These are phyloP conservation scores for Talaromyces wortmannii DNA, from an alignment of 495 filamentous ascomycete genomes.

Conservation along the genomic window DNA sequence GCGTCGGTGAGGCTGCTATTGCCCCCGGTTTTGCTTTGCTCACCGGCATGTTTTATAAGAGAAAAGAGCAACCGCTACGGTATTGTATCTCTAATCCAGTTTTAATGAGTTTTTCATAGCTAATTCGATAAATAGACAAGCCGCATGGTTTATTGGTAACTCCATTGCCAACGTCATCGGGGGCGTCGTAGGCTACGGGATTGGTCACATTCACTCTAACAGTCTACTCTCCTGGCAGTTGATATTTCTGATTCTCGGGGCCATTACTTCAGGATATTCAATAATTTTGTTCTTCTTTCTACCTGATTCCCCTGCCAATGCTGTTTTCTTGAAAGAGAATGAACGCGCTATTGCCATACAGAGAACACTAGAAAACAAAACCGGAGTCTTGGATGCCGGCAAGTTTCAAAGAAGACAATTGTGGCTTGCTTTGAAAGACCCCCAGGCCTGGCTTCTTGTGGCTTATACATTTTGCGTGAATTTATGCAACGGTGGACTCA, in stretches of 20 bases:
- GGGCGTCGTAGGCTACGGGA: constrained; percentile 49
- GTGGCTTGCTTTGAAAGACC: constrained; percentile 41
- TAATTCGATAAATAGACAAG: background rate
- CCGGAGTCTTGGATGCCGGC: constrained; percentile 49
- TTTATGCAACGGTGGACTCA: constrained; percentile 38
- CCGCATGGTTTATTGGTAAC: constrained; percentile 31
- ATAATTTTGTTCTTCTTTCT: constrained; percentile 34
- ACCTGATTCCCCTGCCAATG: constrained; percentile 41
- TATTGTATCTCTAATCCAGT: constrained; percentile 17
- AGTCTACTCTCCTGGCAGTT: constrained; percentile 32
- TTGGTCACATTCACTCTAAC: constrained; percentile 24
- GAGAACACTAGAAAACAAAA: constrained; percentile 52
- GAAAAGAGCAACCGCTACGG: constrained; percentile 45
- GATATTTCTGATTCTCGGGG: constrained; percentile 35
- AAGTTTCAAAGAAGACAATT: constrained; percentile 52
- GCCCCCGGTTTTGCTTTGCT: constrained; percentile 51
- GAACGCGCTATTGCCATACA: constrained; percentile 48
- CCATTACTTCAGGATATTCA: constrained; percentile 28
- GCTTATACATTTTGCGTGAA: constrained; percentile 31
- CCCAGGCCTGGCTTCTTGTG: constrained; percentile 41
- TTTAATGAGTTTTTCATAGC: background rate
- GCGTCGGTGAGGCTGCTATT: constrained; percentile 49
- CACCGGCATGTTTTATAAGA: constrained; percentile 48
- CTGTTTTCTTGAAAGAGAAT: constrained; percentile 35
- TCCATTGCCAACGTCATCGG: constrained; percentile 42